These are phyloP conservation scores for Kodamaea jinghongensis DNA, from an alignment of 805 yeast species.

Conservation along the genomic window DNA sequence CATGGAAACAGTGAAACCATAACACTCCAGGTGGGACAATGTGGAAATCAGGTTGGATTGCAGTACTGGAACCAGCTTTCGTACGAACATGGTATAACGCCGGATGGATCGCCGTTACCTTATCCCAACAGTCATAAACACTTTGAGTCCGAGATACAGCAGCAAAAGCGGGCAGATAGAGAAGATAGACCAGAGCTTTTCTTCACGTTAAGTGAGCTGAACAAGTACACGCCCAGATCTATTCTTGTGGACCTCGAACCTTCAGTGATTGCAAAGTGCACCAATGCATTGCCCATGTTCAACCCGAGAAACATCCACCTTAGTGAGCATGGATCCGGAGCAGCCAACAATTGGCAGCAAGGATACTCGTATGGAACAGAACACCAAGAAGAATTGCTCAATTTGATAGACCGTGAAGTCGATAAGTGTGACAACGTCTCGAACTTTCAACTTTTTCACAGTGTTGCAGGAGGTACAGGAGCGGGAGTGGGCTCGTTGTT, in stretches of 20 bases:
- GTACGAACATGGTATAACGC: slow-evolving; percentile 76
- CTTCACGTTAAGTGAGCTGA: slow-evolving; percentile 71
- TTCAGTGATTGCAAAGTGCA: slow-evolving; percentile 68
- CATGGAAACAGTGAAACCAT: slow-evolving; percentile 56
- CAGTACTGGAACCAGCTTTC: slow-evolving; percentile 91
- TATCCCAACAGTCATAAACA: slow-evolving; percentile 20
- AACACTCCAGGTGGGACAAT: slow-evolving; percentile 81
- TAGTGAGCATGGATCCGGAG: slow-evolving; percentile 83
- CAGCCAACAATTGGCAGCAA: slow-evolving; percentile 94
- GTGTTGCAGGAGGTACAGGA: slow-evolving; percentile 99
- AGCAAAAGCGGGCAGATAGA: slow-evolving; percentile 17
- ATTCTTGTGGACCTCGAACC: slow-evolving; percentile 88
- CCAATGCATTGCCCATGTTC: slow-evolving; percentile 57
- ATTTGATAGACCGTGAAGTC: slow-evolving; percentile 82
- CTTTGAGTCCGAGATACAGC: slow-evolving; percentile 13
- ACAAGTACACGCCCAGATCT: slow-evolving; percentile 85
- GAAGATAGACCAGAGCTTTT: slow-evolving; percentile 82
- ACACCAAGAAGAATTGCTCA: slow-evolving; percentile 70
- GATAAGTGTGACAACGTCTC: slow-evolving; percentile 88
- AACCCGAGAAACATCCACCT: slow-evolving; percentile 80
- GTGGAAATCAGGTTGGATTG: slow-evolving; percentile 94
- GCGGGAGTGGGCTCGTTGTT: slow-evolving; percentile 89
- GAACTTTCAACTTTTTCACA: slow-evolving; percentile 87
- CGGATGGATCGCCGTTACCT: slow-evolving; percentile 55
- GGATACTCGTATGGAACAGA: slow-evolving; percentile 77